Conservation (phyloP, 139 green algal species). For the Coccomyxa sp. region DNA sequence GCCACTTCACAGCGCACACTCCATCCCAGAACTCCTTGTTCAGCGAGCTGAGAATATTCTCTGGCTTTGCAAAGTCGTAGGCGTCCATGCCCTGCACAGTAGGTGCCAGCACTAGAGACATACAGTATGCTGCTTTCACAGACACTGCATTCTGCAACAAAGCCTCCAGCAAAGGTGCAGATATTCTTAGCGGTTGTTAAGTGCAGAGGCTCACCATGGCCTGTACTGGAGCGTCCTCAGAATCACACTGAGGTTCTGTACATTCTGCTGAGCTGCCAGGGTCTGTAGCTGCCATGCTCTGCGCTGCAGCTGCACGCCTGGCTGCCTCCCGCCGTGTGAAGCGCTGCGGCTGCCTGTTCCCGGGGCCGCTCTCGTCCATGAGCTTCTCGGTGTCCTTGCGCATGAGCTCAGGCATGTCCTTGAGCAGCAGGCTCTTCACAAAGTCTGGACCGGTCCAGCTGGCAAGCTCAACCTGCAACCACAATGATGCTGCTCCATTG, state of each 20-base stretch:
- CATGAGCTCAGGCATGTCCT: conserved; percentile 87
- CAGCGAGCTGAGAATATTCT: conserved; percentile 46
- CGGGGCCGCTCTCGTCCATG: conserved; percentile 24
- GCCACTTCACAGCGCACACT: conserved; percentile 84
- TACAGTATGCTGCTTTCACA: too few relatives aligned
- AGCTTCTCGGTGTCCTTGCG: conserved; percentile 79
- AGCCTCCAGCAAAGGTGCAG: background rate
- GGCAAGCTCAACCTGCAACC: conserved; percentile 62
- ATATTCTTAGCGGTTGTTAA: background rate
- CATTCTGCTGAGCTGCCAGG: too few relatives aligned
- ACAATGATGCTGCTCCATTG: background rate
- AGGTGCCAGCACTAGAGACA: too few relatives aligned
- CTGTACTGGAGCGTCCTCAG: too few relatives aligned
- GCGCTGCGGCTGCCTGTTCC: conserved; percentile 29
- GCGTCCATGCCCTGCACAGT: conserved; percentile 47
- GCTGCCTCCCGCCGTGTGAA: conserved; percentile 66
- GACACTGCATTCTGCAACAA: background rate
- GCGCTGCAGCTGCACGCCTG: conserved; percentile 30
- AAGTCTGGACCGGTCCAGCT: conserved; percentile 70
- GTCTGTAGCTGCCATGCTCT: too few relatives aligned
- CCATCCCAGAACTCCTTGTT: conserved; percentile 70
- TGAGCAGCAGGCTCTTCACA: conserved; percentile 70
- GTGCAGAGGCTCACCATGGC: too few relatives aligned
- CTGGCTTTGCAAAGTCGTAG: conserved; percentile 77
- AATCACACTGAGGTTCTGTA: too few relatives aligned